Conservation (phyloP, 73 alveolate species). For the Symbiodinium pilosum region DNA sequence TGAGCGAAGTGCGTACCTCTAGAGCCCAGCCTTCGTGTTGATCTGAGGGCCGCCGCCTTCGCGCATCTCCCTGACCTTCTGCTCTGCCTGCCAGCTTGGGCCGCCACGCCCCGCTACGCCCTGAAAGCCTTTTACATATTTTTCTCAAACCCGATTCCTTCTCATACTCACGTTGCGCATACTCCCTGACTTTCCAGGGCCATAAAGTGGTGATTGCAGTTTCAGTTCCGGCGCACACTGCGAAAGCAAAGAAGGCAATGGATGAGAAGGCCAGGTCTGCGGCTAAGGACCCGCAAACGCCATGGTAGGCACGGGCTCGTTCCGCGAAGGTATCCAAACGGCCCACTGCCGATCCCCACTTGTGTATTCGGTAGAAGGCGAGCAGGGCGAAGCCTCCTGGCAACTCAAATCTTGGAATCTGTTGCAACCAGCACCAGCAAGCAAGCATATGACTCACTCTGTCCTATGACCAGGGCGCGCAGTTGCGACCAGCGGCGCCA, state of each 20-base stretch:
- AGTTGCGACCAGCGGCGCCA: background rate
- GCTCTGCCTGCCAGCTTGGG: constrained; percentile 43
- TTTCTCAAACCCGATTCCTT: constrained; percentile 23
- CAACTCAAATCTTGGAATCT: too few relatives aligned
- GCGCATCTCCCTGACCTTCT: constrained; percentile 60
- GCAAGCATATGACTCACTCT: background rate
- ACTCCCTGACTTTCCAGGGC: constrained; percentile 92
- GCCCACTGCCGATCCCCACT: constrained; percentile 18
- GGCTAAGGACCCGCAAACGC: constrained; percentile 70
- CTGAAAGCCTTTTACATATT: background rate
- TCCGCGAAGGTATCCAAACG: constrained; percentile 45
- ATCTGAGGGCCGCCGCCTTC: constrained; percentile 54
- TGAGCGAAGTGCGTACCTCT: too few relatives aligned
- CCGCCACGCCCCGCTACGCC: too few relatives aligned
- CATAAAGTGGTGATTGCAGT: constrained; percentile 89
- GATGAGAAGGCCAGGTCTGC: constrained; percentile 58
- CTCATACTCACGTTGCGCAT: constrained; percentile 78
- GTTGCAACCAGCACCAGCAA: constrained; percentile 6
- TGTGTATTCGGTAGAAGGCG: background rate
- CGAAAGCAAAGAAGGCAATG: constrained; percentile 55
- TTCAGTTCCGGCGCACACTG: constrained; percentile 77
- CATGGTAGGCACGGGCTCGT: constrained; percentile 51
- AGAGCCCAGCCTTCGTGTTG: constrained; percentile 42
- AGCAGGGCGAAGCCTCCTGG: constrained; percentile 45
- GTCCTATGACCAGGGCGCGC: background rate